A percentile compares a stretch with the other conserved stretches of the same genome.
These are phyloP conservation scores for Corniculantispora saksenae DNA, from an alignment of 2,329 filamentous ascomycete species.

Conservation along the genomic window DNA sequence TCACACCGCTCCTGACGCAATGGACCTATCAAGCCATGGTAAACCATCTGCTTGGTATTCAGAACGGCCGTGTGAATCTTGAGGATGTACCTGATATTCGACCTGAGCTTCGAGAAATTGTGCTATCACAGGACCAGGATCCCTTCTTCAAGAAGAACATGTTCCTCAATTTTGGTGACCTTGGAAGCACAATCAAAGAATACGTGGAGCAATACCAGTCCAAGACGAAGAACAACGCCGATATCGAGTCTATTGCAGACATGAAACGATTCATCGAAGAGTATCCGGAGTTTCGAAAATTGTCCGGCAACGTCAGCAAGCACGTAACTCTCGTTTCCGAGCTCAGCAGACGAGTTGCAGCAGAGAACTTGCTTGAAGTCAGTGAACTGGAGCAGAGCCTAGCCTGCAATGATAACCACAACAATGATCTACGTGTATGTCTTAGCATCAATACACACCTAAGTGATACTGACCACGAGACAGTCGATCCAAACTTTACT, in stretches of 20 bases:
- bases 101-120: constrained; percentile 88
- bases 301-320: constrained; percentile 97
- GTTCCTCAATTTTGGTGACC: constrained; percentile 95
- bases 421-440: constrained; percentile 80
- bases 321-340: constrained; percentile 96
- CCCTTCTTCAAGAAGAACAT: constrained; percentile 99
- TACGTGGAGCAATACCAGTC: constrained; percentile 98
- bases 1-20: constrained; percentile 90
- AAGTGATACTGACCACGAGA: not conserved
- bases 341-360: constrained; percentile 81
- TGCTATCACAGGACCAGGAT: constrained; percentile 94
- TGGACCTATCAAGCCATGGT: constrained; percentile 99
- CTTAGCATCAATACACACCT: not conserved
- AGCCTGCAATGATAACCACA: constrained; percentile 95
- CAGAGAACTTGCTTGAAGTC: constrained; percentile 88
- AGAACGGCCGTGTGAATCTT: constrained; percentile 91
- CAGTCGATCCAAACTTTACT: constrained; percentile 85
- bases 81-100: constrained; percentile 80
- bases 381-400: constrained; percentile 96
- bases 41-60: constrained; percentile 89
- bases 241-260: constrained; percentile 94
- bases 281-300: constrained; percentile 94
- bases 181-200: constrained; percentile 95
- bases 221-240: constrained; percentile 93
- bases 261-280: constrained; percentile 99